Base-by-base conservation (phyloP, 2,329 filamentous ascomycete species). In the Colletotrichum spinosum region DNA sequence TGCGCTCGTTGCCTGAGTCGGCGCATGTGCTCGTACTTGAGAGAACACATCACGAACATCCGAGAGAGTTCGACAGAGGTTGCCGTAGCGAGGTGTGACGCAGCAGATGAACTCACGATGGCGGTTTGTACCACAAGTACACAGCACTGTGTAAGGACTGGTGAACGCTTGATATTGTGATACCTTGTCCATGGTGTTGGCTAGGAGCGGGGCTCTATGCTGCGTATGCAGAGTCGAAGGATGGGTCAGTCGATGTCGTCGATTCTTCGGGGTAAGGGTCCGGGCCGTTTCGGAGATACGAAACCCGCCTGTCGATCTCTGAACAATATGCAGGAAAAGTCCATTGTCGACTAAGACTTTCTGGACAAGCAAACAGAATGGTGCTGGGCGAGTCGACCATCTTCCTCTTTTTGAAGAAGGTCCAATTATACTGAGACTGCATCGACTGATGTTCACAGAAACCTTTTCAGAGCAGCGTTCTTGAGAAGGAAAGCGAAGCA, bases 261-360 rank as follows among this genome's bases (percentile, higher is more conserved):
- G 37, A 35, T 34, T 10, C 42, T 13, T 15, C 39, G 52, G 59
- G 38, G 17, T 39, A 34, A 45, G 58, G 42, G 51, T 37, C 44
- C 48, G 58, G 63, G 42, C 58, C 42, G 63, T 52, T 52, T 65
- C 52, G 52, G 33, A 48, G 53, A 48, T 54, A 42, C 37, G 33
- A 62, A 25, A 37, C 33, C 41, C 12, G n/a, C 39, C 48, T 15
- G 48, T 57, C 48, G 52, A 63, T 66, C 53, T 57, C 35, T 12
- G 41, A 17, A 17, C 49, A 10, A 42, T 13, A 46, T 44, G 45
- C 25, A 25, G 42, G 25, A 42, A 49, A 33, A 44, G 34, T 37
- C 25, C 25, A 25, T 25, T 25, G 25, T 25, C 25, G 25, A 25
- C 25, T 25, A 25, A 25, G 17, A 39, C 13, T 60, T 45, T 45